These are phyloP conservation scores for Pseudozyma hubeiensis DNA, from an alignment of 1,284 basidiomycete genomes.

Conservation along the genomic window DNA sequence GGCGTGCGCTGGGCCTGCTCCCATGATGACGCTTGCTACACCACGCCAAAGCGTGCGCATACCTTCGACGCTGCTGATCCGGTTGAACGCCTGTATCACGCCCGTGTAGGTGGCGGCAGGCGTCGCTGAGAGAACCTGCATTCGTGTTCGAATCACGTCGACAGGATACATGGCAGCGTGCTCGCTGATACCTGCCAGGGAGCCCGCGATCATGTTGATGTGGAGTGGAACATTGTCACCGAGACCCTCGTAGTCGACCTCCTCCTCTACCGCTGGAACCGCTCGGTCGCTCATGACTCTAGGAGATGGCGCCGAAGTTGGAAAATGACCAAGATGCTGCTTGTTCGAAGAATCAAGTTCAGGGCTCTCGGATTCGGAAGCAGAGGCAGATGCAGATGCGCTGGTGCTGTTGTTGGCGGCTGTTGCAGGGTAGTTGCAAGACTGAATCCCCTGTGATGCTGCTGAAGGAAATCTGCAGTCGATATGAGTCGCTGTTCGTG, in stretches of 20 bases:
- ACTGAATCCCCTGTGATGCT: slow-evolving; percentile 11
- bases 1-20: slow-evolving; percentile 97
- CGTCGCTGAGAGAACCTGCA: slow-evolving; percentile 90
- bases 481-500: slow-evolving; percentile 12
- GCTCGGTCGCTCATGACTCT: slow-evolving; percentile 44
- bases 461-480: slow-evolving; percentile 35
- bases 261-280: slow-evolving; percentile 53
- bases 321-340: background rate
- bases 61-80: slow-evolving; percentile 93
- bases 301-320: slow-evolving; percentile 1
- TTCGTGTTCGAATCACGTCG: slow-evolving; percentile 98
- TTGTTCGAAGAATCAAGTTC: background rate
- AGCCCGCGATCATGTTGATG: slow-evolving; percentile 97
- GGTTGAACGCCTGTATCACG: slow-evolving; percentile 85
- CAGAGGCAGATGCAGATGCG: background rate
- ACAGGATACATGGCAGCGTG: slow-evolving; percentile 99
- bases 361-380: background rate
- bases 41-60: slow-evolving; percentile 92
- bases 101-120: slow-evolving; percentile 87
- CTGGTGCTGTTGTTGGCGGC: background rate
- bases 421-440: slow-evolving; percentile 1
- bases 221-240: slow-evolving; percentile 62
- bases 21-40: slow-evolving; percentile 94
- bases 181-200: slow-evolving; percentile 96
- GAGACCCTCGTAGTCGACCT: slow-evolving; percentile 67